Percentiles rank a stretch among this genome's conserved stretches.
These are phyloP conservation scores for Lichtheimia ramosa DNA, from an alignment of 371 early-diverging fungal species.

Conservation along the genomic window DNA sequence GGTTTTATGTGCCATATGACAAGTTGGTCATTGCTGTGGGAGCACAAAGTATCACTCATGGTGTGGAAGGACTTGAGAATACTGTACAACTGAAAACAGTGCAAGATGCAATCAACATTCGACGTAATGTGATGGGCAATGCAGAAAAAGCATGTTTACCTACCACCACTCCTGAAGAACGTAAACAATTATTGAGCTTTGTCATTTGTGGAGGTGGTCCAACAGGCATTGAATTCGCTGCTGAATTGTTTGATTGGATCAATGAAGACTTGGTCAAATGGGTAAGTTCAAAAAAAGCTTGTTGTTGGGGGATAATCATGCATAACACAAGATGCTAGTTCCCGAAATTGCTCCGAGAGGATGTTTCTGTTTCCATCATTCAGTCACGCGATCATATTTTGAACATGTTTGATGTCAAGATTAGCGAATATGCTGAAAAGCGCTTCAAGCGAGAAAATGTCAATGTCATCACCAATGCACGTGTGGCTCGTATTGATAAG, in stretches of 20 bases:
- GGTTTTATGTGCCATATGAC: conserved; percentile 73
- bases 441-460: conserved; percentile 76
- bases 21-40: conserved; percentile 84
- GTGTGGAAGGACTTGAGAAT: conserved; percentile 77
- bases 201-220: conserved; percentile 21
- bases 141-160: conserved; percentile 86
- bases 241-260: conserved; percentile 83
- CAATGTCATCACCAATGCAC: conserved; percentile 70
- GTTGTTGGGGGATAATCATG: no score
- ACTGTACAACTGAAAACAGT: conserved; percentile 72
- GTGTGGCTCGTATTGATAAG: conserved; percentile 61
- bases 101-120: conserved; percentile 70
- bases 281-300: conserved; percentile 29
- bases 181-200: conserved; percentile 69
- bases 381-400: conserved; percentile 80
- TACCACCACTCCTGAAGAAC: conserved; percentile 71
- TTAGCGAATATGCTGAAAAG: conserved; percentile 68
- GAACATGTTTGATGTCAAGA: conserved; percentile 75
- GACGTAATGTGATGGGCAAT: conserved; percentile 67
- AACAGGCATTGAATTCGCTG: conserved; percentile 17
- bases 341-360: conserved; percentile 61
- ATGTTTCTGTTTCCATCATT: conserved; percentile 68
- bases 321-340: conserved; percentile 36
- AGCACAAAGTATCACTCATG: conserved; percentile 77
- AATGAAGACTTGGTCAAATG: conserved; percentile 78